These are phyloP conservation scores for Saussurea involucrata DNA, from an alignment of 129 eudicot species.

Conservation along the genomic window DNA sequence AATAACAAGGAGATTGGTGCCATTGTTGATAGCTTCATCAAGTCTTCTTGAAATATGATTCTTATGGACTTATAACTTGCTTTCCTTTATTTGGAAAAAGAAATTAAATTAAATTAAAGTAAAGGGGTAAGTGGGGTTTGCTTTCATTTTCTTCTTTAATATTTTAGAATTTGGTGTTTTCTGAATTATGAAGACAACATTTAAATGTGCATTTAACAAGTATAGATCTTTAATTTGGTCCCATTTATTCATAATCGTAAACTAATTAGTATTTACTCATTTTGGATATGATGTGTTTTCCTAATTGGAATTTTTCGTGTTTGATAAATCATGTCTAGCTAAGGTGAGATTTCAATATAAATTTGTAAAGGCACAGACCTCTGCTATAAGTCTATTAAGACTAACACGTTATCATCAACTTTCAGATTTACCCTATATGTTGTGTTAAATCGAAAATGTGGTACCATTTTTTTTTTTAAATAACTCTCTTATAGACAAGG, in stretches of 20 bases:
- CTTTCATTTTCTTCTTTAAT: not conserved
- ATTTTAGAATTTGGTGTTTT: not conserved
- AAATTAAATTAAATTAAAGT: not conserved
- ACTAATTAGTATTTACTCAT: not conserved
- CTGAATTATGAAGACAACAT: not conserved
- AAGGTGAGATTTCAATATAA: not conserved
- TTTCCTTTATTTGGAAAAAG: not conserved
- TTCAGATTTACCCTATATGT: no score
- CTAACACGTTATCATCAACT: no score
- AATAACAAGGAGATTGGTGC: conserved; percentile 3
- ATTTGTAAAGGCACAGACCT: no score
- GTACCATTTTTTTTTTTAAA: no score
- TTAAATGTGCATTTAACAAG: not conserved
- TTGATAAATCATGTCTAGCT: no score
- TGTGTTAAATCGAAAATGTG: no score
- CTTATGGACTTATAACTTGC: not conserved
- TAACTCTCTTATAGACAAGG: not conserved
- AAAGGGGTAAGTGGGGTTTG: not conserved
- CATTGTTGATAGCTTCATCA: not conserved
- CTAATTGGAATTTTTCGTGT: no score
- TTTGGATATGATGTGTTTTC: not conserved
- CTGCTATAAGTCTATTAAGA: no score
- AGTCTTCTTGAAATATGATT: not conserved
- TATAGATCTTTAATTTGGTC: not conserved
- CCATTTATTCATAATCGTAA: not conserved